phyloP scores from a whole-genome alignment of 1,139 yeast genomes.

The Diutina pseudorugosa region DNA sequence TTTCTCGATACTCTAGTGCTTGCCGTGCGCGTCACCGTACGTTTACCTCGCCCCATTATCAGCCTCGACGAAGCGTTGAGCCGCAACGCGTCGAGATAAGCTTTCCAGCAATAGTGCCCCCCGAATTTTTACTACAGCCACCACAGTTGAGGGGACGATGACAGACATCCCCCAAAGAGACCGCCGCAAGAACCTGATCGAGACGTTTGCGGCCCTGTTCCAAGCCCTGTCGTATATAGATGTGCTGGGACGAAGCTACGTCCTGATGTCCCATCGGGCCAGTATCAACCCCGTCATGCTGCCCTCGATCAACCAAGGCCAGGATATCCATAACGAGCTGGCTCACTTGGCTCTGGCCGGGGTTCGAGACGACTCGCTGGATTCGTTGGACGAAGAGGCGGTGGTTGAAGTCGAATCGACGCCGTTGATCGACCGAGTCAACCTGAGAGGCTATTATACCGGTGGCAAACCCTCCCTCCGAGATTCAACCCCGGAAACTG shows the following conservation, averaged over 20 bases:
- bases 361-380: neutral
- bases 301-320: neutral
- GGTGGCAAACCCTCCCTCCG: neutral
- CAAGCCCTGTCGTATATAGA: neutral
- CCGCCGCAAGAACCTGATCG: neutral
- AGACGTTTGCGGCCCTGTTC: neutral
- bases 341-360: neutral
- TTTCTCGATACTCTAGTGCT: neutral
- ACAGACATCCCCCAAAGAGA: neutral
- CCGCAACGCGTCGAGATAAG: neutral
- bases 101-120: neutral
- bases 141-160: neutral
- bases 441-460: neutral
- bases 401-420: neutral
- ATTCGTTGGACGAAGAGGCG: neutral
- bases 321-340: constrained; percentile 1
- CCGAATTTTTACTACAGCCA: neutral
- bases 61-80: neutral
- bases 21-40: neutral
- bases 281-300: neutral
- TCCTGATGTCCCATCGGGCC: constrained; percentile 2
- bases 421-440: neutral
- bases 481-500: neutral
- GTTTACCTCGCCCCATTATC: neutral
- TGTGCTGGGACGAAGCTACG: constrained; percentile 1